Base-by-base conservation (phyloP, 2,329 filamentous ascomycete species). In the Cryphonectria japonica region DNA sequence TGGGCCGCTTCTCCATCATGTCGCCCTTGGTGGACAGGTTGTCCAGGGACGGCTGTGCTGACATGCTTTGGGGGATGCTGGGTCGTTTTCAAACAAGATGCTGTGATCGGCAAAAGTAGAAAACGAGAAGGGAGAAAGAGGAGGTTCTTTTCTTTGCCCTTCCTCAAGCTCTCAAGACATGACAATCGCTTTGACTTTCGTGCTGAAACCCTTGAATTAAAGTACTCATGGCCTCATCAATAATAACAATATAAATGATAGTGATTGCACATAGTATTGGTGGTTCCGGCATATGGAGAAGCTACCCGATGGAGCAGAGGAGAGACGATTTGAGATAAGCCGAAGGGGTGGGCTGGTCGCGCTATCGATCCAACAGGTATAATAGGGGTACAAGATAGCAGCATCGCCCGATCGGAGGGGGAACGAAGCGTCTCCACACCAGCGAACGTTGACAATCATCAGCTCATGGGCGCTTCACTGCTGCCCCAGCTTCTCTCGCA, bases 1-100 rank as follows among this genome's bases (percentile, higher is more conserved):
- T 22, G 7, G 59, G 59, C 5, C 43, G 59, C 37, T 69, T 69
- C 22, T 69, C 67, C 46, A 57, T 54, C 7, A 26, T 22, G 3
- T 64, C 59, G 22, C 14, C 67, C 32, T 63, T 69, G 67, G 57
- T 16, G 43, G 57, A 68, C 57, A 63, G 39, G 22, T 62, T 50
- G 43, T 63, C 41, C 26, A 54, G 66, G 16, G 59, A 68, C 6
- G n/a, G 66, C 9, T 22, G 34, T 41, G 52, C 66, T 41, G 66
- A 67, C 66, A 67, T 50, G 8, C 14, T 65, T n/a, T 13, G 29
- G 6, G 32, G 7, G 32, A 57, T 39, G 59, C 19, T 39, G 59
- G 61, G 3, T 34, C 6, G 34, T 6, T 34, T 34, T 34, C 34
- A 34, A 34, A 6, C 34, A 4, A 34, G 32, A 57, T 39, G 59